phyloP scores from a whole-genome alignment of 176 grass and related monocot species.

The Oryza glaberrima region DNA sequence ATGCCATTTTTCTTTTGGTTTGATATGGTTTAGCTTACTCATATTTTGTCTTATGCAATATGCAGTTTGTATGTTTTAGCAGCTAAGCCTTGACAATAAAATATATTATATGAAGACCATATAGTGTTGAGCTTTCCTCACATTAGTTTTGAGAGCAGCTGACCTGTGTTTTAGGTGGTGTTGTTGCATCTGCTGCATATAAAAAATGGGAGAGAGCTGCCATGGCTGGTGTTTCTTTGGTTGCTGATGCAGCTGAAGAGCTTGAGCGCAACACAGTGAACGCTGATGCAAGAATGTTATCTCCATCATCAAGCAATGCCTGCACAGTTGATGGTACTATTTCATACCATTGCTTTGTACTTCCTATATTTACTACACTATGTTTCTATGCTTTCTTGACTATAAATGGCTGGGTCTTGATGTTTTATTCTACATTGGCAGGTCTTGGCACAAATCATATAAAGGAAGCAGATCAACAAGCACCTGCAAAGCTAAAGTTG shows the following conservation, averaged over 20 bases:
- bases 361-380: slow-evolving; percentile 11
- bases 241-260: slow-evolving; percentile 99
- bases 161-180: slow-evolving; percentile 50
- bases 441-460: slow-evolving; percentile 58
- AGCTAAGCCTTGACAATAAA: slow-evolving; percentile 16
- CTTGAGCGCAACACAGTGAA: slow-evolving; percentile 62
- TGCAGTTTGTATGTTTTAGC: slow-evolving; percentile 17
- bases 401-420: slow-evolving; percentile 25
- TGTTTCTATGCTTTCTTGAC: slow-evolving; percentile 5
- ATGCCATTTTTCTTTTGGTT: slow-evolving; percentile 34
- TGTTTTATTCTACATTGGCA: slow-evolving; percentile 42
- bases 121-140: slow-evolving; percentile 28
- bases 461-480: slow-evolving; percentile 58
- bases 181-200: slow-evolving; percentile 72
- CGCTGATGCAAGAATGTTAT: slow-evolving; percentile 40
- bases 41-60: slow-evolving; percentile 35
- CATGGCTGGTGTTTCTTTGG: slow-evolving; percentile 96
- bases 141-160: slow-evolving; percentile 45
- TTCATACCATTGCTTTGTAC: slow-evolving; percentile 18
- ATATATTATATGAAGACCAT: slow-evolving; percentile 17
- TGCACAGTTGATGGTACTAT: slow-evolving; percentile 59
- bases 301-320: slow-evolving; percentile 48
- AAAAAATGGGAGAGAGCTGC: slow-evolving; percentile 97
- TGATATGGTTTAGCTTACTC: slow-evolving; percentile 28
- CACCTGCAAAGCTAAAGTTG: slow-evolving; percentile 83